A percentile compares a stretch with the other conserved stretches of the same genome.
Conservation (phyloP, 768 basidiomycete species). For the Termitomyces sp. region DNA sequence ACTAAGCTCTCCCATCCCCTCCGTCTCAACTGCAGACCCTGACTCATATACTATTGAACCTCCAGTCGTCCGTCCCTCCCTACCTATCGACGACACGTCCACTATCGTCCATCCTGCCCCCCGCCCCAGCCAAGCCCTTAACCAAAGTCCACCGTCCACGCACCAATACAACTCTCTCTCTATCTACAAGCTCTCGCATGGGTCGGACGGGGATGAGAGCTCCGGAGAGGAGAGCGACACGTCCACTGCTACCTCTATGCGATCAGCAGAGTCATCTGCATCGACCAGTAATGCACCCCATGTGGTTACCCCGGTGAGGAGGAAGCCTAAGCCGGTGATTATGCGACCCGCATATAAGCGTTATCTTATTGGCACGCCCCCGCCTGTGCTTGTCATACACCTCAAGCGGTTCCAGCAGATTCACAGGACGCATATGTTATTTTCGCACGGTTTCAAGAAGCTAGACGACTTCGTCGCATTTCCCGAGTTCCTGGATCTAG, state of each 20-base stretch:
- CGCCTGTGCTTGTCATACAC: slow-evolving; percentile 87
- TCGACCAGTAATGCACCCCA: background rate
- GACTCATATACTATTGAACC: slow-evolving; percentile 21
- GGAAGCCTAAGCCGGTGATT: slow-evolving; percentile 52
- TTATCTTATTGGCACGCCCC: slow-evolving; percentile 82
- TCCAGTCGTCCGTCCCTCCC: background rate
- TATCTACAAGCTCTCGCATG: background rate
- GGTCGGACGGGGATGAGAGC: slow-evolving; percentile 26
- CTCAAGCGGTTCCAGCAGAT: slow-evolving; percentile 93
- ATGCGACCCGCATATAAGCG: slow-evolving; percentile 89
- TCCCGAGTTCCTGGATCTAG: slow-evolving; percentile 80
- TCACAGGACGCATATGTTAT: slow-evolving; percentile 53
- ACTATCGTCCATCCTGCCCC: slow-evolving; percentile 9
- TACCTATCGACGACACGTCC: slow-evolving; percentile 3
- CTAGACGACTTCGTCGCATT: slow-evolving; percentile 90
- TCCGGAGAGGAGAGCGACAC: slow-evolving; percentile 40
- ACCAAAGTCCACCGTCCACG: slow-evolving; percentile 8
- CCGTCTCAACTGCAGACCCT: slow-evolving; percentile 47
- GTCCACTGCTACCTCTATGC: slow-evolving; percentile 23
- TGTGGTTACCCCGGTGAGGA: slow-evolving; percentile 6
- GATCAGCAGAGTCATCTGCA: slow-evolving; percentile 13
- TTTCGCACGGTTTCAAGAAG: slow-evolving; percentile 77
- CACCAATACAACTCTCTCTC: background rate
- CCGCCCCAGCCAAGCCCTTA: slow-evolving; percentile 14
- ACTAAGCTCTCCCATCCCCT: slow-evolving; percentile 45